phyloP scores from a whole-genome alignment of 2,329 filamentous ascomycete species.

The Xylariaceae sp. region DNA sequence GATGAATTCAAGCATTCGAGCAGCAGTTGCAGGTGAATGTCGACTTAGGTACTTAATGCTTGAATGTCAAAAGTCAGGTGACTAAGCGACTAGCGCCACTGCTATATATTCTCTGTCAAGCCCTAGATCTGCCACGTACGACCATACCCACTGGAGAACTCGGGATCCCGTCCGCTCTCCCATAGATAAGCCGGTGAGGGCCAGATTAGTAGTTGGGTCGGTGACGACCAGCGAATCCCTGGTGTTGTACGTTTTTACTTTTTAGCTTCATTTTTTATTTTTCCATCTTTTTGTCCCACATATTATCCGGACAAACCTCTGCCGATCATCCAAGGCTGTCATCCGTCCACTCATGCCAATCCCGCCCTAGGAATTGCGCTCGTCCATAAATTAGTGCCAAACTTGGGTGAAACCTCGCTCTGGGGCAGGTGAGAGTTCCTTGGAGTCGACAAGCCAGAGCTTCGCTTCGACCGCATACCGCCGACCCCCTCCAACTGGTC shows the following conservation, averaged over 20 bases:
- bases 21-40: too few species aligned
- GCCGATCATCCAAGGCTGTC: background rate
- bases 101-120: background rate
- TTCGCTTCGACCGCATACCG: background rate
- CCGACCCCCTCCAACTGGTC: background rate
- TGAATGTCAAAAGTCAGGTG: too few species aligned
- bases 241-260: background rate
- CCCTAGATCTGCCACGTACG: background rate
- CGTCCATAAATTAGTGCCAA: background rate
- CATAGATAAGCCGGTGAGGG: background rate
- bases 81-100: too few species aligned
- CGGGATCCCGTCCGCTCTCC: background rate
- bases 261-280: background rate
- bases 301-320: background rate
- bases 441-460: background rate
- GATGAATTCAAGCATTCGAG: too few species aligned
- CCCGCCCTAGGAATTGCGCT: background rate
- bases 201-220: background rate
- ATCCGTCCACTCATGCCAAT: too few species aligned
- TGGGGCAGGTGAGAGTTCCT: background rate
- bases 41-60: too few species aligned
- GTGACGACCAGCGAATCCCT: background rate
- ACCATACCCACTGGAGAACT: background rate
- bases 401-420: background rate
- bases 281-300: background rate